These are phyloP conservation scores for Nakataea oryzae DNA, from an alignment of 2,329 filamentous ascomycete species.

Conservation along the genomic window DNA sequence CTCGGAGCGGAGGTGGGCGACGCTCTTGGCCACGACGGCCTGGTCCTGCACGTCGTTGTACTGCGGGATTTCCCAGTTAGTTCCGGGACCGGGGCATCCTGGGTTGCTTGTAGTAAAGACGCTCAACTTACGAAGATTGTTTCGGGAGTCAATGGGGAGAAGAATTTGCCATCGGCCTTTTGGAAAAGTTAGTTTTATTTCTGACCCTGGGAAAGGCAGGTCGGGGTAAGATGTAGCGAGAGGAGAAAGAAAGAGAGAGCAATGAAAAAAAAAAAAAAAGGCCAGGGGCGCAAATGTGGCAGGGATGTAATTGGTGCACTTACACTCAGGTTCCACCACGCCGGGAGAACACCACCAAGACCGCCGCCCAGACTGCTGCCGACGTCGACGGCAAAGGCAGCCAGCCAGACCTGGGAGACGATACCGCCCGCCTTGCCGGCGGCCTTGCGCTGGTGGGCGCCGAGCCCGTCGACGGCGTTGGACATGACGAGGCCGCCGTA, in stretches of 20 bases:
- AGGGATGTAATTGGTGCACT: no score
- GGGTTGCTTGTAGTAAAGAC: no score
- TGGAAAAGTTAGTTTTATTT: not conserved
- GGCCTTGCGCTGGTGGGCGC: constrained; percentile 1
- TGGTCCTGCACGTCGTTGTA: constrained; percentile 5
- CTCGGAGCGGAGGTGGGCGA: constrained; percentile 1
- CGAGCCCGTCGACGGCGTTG: constrained; percentile 4
- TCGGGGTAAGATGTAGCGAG: not conserved
- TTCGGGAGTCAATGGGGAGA: not conserved
- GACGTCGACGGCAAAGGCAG: constrained; percentile 5
- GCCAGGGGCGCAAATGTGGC: no score
- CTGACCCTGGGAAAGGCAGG: no score
- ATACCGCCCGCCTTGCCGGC: constrained; percentile 4
- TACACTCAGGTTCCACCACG: constrained; percentile 6
- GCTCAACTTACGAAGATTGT: constrained; percentile 1
- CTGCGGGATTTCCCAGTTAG: not conserved
- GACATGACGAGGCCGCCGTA: constrained; percentile 7
- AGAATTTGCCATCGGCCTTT: constrained; percentile 3
- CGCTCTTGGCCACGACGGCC: constrained; percentile 3
- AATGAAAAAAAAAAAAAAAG: not conserved
- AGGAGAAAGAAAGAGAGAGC: not conserved
- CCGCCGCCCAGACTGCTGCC: constrained; percentile 3
- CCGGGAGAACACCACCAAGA: constrained; percentile 2
- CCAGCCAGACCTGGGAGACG: constrained; percentile 5
- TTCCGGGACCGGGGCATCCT: not conserved